A percentile compares a stretch with the other conserved stretches of the same genome.
These are phyloP conservation scores for Diaporthe ampelina DNA, from an alignment of 2,329 filamentous ascomycete genomes.

Conservation along the genomic window DNA sequence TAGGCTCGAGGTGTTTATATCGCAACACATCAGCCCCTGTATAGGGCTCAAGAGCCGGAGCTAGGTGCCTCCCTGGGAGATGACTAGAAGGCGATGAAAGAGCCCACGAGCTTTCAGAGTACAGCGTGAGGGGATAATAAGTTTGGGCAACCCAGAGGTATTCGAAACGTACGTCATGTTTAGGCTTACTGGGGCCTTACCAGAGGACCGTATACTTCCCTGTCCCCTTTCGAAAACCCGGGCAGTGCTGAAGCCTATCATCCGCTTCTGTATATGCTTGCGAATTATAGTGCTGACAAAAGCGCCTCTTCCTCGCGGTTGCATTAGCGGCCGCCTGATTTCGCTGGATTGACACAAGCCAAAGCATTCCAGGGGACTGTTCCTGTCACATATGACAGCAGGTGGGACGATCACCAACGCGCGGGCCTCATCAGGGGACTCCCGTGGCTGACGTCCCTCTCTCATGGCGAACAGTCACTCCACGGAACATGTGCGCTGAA, in stretches of 20 bases:
- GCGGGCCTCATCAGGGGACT: background rate
- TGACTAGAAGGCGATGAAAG: background rate
- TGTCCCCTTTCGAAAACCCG: background rate
- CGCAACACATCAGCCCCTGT: background rate
- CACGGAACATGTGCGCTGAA: constrained; percentile 5
- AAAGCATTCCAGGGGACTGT: background rate
- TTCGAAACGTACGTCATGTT: background rate
- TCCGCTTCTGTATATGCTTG: constrained; percentile 22
- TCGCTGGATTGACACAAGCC: constrained; percentile 21
- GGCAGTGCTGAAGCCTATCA: background rate
- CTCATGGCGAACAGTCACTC: background rate
- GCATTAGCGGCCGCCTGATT: constrained; percentile 28
- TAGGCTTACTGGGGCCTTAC: background rate
- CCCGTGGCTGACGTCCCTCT: background rate
- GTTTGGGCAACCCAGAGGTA: background rate
- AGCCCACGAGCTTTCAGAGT: background rate
- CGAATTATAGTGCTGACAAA: constrained; percentile 21
- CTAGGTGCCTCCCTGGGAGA: background rate
- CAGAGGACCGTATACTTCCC: background rate
- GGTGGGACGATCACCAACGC: background rate
- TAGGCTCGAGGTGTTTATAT: too few species aligned
- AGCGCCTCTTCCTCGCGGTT: background rate
- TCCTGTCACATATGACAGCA: constrained; percentile 23
- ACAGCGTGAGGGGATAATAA: too few species aligned
- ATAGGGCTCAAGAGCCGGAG: too few species aligned